phyloP scores from a whole-genome alignment of 2,329 filamentous ascomycete species.

The Ascochyta clinopodiicola region DNA sequence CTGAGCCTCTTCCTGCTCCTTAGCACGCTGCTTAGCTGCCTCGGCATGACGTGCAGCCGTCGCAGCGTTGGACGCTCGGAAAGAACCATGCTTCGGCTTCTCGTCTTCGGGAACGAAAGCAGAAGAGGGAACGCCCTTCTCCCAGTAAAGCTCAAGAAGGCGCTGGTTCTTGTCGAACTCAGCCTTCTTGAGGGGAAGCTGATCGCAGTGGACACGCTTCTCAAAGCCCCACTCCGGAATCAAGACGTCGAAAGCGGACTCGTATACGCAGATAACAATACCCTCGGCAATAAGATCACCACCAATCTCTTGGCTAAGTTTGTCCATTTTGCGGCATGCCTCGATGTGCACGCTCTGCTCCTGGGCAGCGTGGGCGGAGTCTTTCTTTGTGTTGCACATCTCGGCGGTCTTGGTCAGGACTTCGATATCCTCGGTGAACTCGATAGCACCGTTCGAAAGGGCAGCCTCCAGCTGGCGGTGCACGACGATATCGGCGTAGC shows the following conservation, averaged over 20 bases:
- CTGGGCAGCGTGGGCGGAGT: slow-evolving; percentile 95
- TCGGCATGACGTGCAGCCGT: slow-evolving; percentile 82
- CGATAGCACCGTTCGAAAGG: slow-evolving; percentile 79
- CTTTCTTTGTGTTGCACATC: slow-evolving; percentile 98
- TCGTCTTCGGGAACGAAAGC: slow-evolving; percentile 97
- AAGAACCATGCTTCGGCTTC: slow-evolving; percentile 80
- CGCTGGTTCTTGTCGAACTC: slow-evolving; percentile 97
- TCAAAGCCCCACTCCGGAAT: slow-evolving; percentile 99
- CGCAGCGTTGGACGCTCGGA: slow-evolving; percentile 75
- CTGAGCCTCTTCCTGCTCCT: slow-evolving; percentile 88
- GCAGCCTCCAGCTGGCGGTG: slow-evolving; percentile 92
- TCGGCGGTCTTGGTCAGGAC: slow-evolving; percentile 89
- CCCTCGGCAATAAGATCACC: slow-evolving; percentile 94
- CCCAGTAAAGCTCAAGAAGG: slow-evolving; percentile 96
- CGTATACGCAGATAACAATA: slow-evolving; percentile 95
- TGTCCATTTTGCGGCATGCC: slow-evolving; percentile 94
- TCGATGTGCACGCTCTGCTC: slow-evolving; percentile 99
- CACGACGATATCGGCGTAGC: slow-evolving; percentile 93
- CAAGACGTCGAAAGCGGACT: slow-evolving; percentile 96
- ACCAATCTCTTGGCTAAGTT: slow-evolving; percentile 82
- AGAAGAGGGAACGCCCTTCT: slow-evolving; percentile 97
- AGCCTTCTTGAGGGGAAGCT: slow-evolving; percentile 97
- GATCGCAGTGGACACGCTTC: slow-evolving; percentile 98
- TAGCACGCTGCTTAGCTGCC: slow-evolving; percentile 78
- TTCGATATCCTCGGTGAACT: slow-evolving; percentile 90